Evolutionary conservation across 495 filamentous ascomycete genomes (phyloP).

Genomic region (Penicillium dipodomyicola): DNA sequence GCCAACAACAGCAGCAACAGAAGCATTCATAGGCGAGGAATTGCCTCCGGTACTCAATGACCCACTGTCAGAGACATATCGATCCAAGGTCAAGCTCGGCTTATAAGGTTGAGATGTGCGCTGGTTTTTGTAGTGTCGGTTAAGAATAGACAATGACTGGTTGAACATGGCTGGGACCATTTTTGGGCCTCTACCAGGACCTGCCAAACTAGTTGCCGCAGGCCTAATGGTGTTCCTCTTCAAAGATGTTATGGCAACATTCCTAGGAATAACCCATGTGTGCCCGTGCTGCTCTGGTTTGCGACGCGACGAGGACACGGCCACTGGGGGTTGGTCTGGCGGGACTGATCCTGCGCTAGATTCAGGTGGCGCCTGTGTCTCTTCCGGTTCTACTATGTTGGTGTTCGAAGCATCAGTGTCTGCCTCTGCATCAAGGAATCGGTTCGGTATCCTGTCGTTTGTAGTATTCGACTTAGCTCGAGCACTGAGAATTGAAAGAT

Average conservation of each 20-base stretch:
- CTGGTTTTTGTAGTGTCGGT: conserved; percentile 25
- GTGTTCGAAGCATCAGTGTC: not conserved
- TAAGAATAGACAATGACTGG: conserved; percentile 29
- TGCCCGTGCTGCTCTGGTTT: conserved; percentile 27
- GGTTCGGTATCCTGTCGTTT: conserved; percentile 8
- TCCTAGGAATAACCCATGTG: conserved; percentile 40
- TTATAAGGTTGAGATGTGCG: conserved; percentile 13
- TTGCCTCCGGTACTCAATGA: conserved; percentile 1
- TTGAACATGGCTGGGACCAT: conserved; percentile 27
- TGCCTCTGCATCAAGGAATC: not conserved
- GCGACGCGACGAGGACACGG: conserved; percentile 1
- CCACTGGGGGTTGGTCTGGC: not conserved
- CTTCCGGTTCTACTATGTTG: not conserved
- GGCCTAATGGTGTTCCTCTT: conserved; percentile 32
- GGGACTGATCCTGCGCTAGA: conserved; percentile 2
- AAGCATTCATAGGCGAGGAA: not conserved
- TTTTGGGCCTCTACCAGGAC: conserved; percentile 15
- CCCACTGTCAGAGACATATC: conserved; percentile 34
- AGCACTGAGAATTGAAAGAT: conserved; percentile 19
- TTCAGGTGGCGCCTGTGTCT: conserved; percentile 6
- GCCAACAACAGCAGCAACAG: not conserved
- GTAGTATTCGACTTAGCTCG: conserved; percentile 12
- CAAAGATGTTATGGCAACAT: conserved; percentile 35
- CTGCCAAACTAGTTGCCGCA: conserved; percentile 42
- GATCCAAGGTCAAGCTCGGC: conserved; percentile 36